Evolutionary conservation across 2,329 filamentous ascomycete species (phyloP), one percentile per base, ranked within the genome.

Genomic region (Epichloe scottii): DNA sequence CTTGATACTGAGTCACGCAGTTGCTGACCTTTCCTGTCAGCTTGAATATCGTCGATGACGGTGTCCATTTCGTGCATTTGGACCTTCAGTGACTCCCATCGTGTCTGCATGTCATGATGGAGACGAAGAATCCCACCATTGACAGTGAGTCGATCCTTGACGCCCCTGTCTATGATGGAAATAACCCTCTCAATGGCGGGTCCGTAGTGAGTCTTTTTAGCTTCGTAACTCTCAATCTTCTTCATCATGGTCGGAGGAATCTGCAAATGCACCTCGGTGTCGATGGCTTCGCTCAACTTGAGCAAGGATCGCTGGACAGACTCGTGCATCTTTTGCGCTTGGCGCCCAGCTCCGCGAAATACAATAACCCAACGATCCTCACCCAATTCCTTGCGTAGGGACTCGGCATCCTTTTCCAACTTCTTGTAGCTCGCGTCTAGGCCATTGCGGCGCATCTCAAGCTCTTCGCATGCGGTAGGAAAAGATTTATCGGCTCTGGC

Each of bases 281-380:
- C 87, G 15, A 95, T 73, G 4, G 82, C 83, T 62, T 95, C 89
- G 55, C 79, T 82, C 37, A 98, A 75, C 68, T 95, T 95, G 45
- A 74, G 69, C 53, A 94, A 81, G 63, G 89, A 95, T 56, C 91
- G 79, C 63, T 94, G 87, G 21, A 97, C 88, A 3, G 90, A 96
- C 58, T 95, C 89, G 63, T 89, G 91, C 89, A 98, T 95, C 71
- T 95, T 95, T 58, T 93, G 82, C 4, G 93, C 91, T 67, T 96
- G 89, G 52, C 85, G 79, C 14, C 89, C 90, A 15, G 93, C 93
- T 57, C 93, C 91, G 51, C 91, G 82, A 71, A 98, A 98, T 37
- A 97, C 90, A 49, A 94, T 77, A 42, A 98, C 84, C 93, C 93
- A 98, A 51, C 89, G 84, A 63, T 98, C 93, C 65, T 98, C 93